These are phyloP conservation scores for Sphagnurus paluster DNA, from an alignment of 1,284 basidiomycete genomes.

Conservation along the genomic window DNA sequence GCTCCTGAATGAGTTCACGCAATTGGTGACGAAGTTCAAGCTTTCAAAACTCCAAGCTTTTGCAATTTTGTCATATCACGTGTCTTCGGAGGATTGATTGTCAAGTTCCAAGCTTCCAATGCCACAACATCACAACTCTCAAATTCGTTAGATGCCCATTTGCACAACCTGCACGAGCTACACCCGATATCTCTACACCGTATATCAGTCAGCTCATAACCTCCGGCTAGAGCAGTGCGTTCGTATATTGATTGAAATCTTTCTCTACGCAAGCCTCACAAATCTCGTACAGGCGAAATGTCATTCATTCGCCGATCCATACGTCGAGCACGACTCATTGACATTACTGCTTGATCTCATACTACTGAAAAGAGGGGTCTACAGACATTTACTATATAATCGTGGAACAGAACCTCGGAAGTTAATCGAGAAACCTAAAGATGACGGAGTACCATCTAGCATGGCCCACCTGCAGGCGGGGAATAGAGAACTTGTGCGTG, in stretches of 20 bases:
- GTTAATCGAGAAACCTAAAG: slow-evolving; percentile 10
- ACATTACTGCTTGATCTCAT: slow-evolving; percentile 84
- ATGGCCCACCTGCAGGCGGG: slow-evolving; percentile 4
- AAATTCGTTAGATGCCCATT: slow-evolving; percentile 64
- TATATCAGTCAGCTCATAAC: slow-evolving; percentile 83
- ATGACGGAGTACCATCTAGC: slow-evolving; percentile 8
- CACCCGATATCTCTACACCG: slow-evolving; percentile 75
- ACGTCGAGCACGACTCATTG: slow-evolving; percentile 84
- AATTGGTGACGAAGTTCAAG: too few species aligned
- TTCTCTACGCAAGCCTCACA: slow-evolving; percentile 1
- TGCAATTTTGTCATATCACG: too few species aligned
- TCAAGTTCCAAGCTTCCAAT: too few species aligned
- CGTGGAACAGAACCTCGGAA: slow-evolving; percentile 65
- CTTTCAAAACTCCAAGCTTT: too few species aligned
- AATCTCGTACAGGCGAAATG: slow-evolving; percentile 51
- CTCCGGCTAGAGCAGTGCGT: slow-evolving; percentile 82
- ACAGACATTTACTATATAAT: slow-evolving; percentile 89
- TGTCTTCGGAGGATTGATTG: too few species aligned
- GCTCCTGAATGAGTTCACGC: too few species aligned
- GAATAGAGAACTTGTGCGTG: slow-evolving; percentile 23
- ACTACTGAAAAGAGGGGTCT: slow-evolving; percentile 84
- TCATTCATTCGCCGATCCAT: slow-evolving; percentile 79
- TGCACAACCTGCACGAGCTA: slow-evolving; percentile 78
- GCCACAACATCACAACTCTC: too few species aligned
- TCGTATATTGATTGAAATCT: slow-evolving; percentile 30